A percentile compares a stretch with the other conserved stretches of the same genome.
Conservation (phyloP, 208 protist species). For the Tetramitus jugosus region DNA sequence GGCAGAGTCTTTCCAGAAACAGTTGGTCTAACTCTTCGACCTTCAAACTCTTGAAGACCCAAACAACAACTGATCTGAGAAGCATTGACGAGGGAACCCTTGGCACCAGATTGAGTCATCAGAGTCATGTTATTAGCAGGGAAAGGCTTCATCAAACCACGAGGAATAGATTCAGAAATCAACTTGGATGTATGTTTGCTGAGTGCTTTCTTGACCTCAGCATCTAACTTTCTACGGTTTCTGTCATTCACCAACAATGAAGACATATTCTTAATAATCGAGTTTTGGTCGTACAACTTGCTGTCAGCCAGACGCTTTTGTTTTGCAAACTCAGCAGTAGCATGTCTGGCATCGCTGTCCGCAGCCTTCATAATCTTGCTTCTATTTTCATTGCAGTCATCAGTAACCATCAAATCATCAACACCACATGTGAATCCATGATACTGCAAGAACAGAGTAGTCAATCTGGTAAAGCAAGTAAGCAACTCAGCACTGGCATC, state of each 20-base stretch:
- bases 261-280: no score
- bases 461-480: slow-evolving; percentile 81
- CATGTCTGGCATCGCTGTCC: slow-evolving; percentile 41
- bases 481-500: slow-evolving; percentile 83
- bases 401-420: slow-evolving; percentile 88
- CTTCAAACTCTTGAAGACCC: slow-evolving; percentile 97
- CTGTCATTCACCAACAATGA: background rate
- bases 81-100: slow-evolving; percentile 95
- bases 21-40: slow-evolving; percentile 89
- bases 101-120: slow-evolving; percentile 97
- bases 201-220: slow-evolving; percentile 20
- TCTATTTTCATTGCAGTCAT: slow-evolving; percentile 46
- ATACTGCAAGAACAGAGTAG: slow-evolving; percentile 84
- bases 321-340: background rate
- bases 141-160: slow-evolving; percentile 64
- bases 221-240: slow-evolving; percentile 4
- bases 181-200: slow-evolving; percentile 19
- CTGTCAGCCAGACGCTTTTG: background rate
- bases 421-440: slow-evolving; percentile 96
- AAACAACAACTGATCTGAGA: slow-evolving; percentile 91
- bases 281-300: background rate
- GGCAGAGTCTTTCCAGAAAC: slow-evolving; percentile 92
- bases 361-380: slow-evolving; percentile 60
- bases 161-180: slow-evolving; percentile 19
- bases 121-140: slow-evolving; percentile 93